Conservation (phyloP, 768 basidiomycete genomes). For the Mycena vitilis region DNA sequence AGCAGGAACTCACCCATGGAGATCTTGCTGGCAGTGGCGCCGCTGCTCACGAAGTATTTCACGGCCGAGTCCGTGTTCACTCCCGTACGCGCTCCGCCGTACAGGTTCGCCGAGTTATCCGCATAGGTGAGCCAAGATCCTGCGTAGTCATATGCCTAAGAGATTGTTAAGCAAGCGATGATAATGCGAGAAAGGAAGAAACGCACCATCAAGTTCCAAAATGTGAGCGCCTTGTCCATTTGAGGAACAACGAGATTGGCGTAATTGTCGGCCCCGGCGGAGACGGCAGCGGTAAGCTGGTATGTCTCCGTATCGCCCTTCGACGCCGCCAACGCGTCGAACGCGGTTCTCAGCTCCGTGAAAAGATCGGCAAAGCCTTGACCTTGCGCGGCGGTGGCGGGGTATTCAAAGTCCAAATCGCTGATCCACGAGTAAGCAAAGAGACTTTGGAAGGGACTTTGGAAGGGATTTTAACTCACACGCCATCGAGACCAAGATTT, state of each 20-base stretch:
- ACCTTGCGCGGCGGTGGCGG: constrained; percentile 66
- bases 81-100: constrained; percentile 69
- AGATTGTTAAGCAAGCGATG: too few species aligned
- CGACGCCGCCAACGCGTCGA: constrained; percentile 63
- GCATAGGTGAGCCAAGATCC: constrained; percentile 73
- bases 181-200: too few species aligned
- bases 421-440: constrained; percentile 43
- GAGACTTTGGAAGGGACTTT: neutral
- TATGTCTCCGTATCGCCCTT: constrained; percentile 76
- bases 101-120: constrained; percentile 72
- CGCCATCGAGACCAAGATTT: constrained; percentile 86
- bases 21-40: constrained; percentile 75
- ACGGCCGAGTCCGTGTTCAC: constrained; percentile 78
- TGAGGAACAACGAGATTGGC: constrained; percentile 66
- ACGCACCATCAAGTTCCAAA: constrained; percentile 87
- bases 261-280: constrained; percentile 72
- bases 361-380: constrained; percentile 75
- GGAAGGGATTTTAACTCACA: constrained; percentile 58
- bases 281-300: constrained; percentile 70
- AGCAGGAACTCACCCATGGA: constrained; percentile 61
- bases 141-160: constrained; percentile 19
- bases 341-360: constrained; percentile 69
- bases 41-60: constrained; percentile 66
- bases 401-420: constrained; percentile 86
- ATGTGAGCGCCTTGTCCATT: constrained; percentile 73